Conservation (phyloP, 768 basidiomycete species). For the Rhodotorula diobovata region DNA sequence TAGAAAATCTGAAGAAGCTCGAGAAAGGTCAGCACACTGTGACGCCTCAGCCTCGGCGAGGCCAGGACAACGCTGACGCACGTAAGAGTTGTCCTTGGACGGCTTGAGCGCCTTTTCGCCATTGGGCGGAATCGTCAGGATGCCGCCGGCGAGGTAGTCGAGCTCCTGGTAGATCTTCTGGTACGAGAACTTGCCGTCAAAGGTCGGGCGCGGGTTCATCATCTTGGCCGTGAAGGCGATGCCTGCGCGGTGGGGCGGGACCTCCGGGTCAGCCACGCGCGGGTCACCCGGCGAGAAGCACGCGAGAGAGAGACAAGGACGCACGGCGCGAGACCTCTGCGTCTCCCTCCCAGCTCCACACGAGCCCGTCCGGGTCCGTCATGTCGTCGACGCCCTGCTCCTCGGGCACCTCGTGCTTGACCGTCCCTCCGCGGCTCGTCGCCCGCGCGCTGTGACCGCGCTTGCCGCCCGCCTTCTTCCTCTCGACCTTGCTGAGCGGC, state of each 20-base stretch:
- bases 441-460: slow-evolving; percentile 27
- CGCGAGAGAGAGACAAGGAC: slow-evolving; percentile 45
- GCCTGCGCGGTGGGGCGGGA: slow-evolving; percentile 48
- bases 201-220: slow-evolving; percentile 60
- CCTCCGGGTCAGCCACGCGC: slow-evolving; percentile 4
- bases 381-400: slow-evolving; percentile 44
- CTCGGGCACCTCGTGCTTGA: slow-evolving; percentile 17
- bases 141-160: slow-evolving; percentile 84
- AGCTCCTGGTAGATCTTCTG: slow-evolving; percentile 89
- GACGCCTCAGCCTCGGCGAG: too few species aligned
- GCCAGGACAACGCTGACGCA: slow-evolving; percentile 49
- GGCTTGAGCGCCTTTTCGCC: slow-evolving; percentile 80
- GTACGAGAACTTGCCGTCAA: slow-evolving; percentile 65
- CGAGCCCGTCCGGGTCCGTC: slow-evolving; percentile 62
- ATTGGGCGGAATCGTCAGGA: slow-evolving; percentile 71
- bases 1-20: slow-evolving; percentile 75
- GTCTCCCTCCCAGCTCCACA: slow-evolving; percentile 62
- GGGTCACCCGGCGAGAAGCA: not conserved
- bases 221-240: slow-evolving; percentile 71
- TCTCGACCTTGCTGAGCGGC: slow-evolving; percentile 52
- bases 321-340: slow-evolving; percentile 67
- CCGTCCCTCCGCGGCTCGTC: slow-evolving; percentile 19
- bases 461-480: slow-evolving; percentile 28
- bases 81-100: slow-evolving; percentile 89
- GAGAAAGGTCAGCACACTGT: too few species aligned